A percentile compares a stretch with the other conserved stretches of the same genome.
Conservation (phyloP, 371 early-diverging fungal species). For the Haplosporangium sp. region DNA sequence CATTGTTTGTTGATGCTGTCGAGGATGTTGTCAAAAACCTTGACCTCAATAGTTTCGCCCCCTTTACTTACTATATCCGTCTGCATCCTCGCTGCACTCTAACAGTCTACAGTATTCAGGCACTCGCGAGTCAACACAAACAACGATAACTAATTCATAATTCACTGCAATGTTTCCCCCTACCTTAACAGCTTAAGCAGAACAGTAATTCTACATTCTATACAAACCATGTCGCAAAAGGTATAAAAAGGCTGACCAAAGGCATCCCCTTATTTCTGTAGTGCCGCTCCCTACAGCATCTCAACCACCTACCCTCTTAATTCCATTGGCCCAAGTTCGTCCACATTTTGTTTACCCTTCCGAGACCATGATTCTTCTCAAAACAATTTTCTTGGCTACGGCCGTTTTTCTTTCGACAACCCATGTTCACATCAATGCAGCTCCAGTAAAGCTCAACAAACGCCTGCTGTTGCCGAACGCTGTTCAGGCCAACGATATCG, state of each 20-base stretch:
- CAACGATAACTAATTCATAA: no score
- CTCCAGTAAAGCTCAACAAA: slow-evolving; percentile 28
- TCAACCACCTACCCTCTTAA: no score
- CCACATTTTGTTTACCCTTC: background rate
- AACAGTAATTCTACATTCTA: no score
- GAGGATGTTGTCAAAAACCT: no score
- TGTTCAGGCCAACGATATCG: slow-evolving; percentile 29
- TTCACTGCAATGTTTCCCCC: no score
- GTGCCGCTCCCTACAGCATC: background rate
- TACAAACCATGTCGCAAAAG: background rate
- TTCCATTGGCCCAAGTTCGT: background rate
- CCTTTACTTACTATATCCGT: no score
- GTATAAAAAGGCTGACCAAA: background rate
- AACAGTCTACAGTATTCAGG: no score
- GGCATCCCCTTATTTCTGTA: background rate
- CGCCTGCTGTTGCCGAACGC: slow-evolving; percentile 33
- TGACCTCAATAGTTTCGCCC: no score
- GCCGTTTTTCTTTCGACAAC: slow-evolving; percentile 15
- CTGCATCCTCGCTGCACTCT: no score
- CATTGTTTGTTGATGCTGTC: no score
- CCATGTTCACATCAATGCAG: slow-evolving; percentile 21
- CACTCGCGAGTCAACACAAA: no score
- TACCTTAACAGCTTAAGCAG: no score
- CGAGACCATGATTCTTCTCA: slow-evolving; percentile 21
- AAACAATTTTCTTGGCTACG: slow-evolving; percentile 18